Conservation (phyloP, 2,329 filamentous ascomycete species). For the Penicillium sp. region DNA sequence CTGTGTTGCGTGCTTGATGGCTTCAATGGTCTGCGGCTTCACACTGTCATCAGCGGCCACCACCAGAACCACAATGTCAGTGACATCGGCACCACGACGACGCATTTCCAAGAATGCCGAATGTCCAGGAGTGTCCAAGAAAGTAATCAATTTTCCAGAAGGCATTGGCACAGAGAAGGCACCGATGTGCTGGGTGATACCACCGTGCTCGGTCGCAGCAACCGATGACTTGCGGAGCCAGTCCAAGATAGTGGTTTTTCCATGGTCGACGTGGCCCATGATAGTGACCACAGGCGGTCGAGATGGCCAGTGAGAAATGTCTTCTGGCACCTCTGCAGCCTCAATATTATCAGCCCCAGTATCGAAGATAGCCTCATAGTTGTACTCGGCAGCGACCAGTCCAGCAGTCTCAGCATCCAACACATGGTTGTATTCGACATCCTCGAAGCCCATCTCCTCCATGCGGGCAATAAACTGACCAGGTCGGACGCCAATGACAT, state of each 20-base stretch:
- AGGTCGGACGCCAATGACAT: constrained; percentile 69
- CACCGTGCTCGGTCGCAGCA: constrained; percentile 87
- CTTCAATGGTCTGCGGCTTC: constrained; percentile 94
- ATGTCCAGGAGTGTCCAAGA: constrained; percentile 94
- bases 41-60: constrained; percentile 97
- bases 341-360: constrained; percentile 67
- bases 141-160: constrained; percentile 86
- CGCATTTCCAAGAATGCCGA: constrained; percentile 96
- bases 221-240: constrained; percentile 91
- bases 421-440: constrained; percentile 77
- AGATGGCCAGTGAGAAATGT: constrained; percentile 65
- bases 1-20: constrained; percentile 85
- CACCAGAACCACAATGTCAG: constrained; percentile 93
- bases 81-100: constrained; percentile 90
- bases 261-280: constrained; percentile 98
- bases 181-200: constrained; percentile 98
- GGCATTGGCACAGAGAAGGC: constrained; percentile 91
- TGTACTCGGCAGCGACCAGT: constrained; percentile 87
- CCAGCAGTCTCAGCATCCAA: constrained; percentile 88
- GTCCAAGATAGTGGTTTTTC: constrained; percentile 94
- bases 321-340: constrained; percentile 67
- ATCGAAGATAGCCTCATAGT: constrained; percentile 80
- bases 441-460: constrained; percentile 84
- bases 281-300: constrained; percentile 96
- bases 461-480: constrained; percentile 73